These are phyloP conservation scores for Bassia scoparia DNA, from an alignment of 148 eudicot species.

Conservation along the genomic window DNA sequence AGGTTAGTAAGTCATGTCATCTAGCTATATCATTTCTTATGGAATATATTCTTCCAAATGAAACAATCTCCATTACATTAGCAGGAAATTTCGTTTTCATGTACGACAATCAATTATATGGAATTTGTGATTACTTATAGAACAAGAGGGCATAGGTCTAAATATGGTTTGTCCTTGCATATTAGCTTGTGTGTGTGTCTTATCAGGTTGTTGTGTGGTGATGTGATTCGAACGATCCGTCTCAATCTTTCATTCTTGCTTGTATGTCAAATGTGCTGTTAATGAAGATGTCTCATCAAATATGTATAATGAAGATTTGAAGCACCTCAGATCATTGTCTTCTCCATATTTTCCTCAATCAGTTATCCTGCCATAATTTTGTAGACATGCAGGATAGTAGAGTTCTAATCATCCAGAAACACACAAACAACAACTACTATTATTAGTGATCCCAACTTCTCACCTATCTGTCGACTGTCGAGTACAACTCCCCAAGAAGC, in stretches of 20 bases:
- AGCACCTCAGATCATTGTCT: background rate
- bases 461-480: no score
- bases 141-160: background rate
- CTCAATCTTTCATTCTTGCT: background rate
- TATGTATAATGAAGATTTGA: background rate
- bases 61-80: background rate
- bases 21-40: background rate
- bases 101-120: conserved; percentile 5
- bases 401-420: no score
- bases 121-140: no score
- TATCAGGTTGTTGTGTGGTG: background rate
- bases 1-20: background rate
- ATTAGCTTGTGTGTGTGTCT: background rate
- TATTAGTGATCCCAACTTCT: no score
- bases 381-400: background rate
- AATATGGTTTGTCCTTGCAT: background rate
- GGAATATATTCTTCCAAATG: background rate
- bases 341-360: background rate
- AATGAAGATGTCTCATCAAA: conserved; percentile 11
- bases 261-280: background rate
- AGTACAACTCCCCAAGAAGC: no score
- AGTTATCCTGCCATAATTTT: background rate
- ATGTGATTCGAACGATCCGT: background rate
- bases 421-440: no score
- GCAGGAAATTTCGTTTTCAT: background rate